These are phyloP conservation scores for Diospyros lotus DNA, from an alignment of 148 eudicot species.

Conservation along the genomic window DNA sequence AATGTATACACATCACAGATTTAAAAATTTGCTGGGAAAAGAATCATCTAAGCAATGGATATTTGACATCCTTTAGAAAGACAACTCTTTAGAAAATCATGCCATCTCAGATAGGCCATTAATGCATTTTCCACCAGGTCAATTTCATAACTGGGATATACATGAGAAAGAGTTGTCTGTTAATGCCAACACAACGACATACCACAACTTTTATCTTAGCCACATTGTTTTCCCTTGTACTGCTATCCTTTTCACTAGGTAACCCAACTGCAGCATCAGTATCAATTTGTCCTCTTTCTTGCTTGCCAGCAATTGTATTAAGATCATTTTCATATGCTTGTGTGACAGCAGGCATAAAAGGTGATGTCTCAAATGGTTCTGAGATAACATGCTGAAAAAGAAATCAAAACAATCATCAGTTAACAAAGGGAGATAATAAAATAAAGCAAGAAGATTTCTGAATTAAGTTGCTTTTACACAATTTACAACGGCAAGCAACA, in stretches of 20 bases:
- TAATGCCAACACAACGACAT: conserved; percentile 17
- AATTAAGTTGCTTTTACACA: not conserved
- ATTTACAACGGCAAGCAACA: not conserved
- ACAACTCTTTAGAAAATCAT: not conserved
- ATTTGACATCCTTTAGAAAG: too few relatives aligned
- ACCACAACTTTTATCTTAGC: conserved; percentile 99
- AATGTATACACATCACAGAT: too few relatives aligned
- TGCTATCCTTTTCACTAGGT: conserved; percentile 55
- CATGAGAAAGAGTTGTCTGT: not conserved
- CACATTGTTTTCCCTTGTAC: conserved; percentile 79
- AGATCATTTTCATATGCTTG: conserved; percentile 51
- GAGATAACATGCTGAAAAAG: conserved; percentile 70
- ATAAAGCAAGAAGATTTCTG: not conserved
- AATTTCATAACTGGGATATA: not conserved
- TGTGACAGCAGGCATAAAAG: conserved; percentile 66
- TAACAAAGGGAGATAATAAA: not conserved
- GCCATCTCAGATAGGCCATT: not conserved
- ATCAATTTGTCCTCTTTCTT: conserved; percentile 51
- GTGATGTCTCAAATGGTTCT: conserved; percentile 90
- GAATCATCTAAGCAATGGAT: not conserved
- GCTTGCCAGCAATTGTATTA: conserved; percentile 39
- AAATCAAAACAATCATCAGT: conserved; percentile 10
- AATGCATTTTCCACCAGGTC: not conserved
- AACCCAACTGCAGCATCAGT: conserved; percentile 48
- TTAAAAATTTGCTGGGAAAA: not conserved